Percentiles rank a stretch among this genome's conserved stretches.
Conservation (phyloP, 148 eudicot species). For the Dianthus caryophyllus region DNA sequence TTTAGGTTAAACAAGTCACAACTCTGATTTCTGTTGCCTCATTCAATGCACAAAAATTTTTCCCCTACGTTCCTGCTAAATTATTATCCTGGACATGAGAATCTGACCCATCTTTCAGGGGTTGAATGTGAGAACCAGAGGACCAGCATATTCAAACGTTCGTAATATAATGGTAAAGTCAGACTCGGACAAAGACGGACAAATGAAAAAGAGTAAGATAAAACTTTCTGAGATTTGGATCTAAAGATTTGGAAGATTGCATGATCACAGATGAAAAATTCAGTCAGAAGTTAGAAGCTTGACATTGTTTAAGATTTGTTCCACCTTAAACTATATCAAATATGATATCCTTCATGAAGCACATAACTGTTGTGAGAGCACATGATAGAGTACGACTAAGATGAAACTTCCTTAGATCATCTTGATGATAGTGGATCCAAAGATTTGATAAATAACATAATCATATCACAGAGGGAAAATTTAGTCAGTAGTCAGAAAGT, state of each 20-base stretch:
- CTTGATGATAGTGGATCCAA: neutral
- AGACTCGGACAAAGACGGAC: neutral
- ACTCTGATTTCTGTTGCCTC: neutral
- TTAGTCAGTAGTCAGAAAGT: neutral
- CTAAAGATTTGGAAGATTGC: too few species aligned
- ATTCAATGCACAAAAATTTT: neutral
- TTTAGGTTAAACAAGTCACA: neutral
- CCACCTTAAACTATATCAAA: too few species aligned
- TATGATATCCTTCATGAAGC: too few species aligned
- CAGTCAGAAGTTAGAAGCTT: too few species aligned
- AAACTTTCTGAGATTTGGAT: too few species aligned
- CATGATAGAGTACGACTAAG: too few species aligned
- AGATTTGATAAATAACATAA: conserved; percentile 3
- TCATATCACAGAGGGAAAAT: neutral
- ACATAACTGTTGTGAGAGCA: too few species aligned
- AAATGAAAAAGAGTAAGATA: too few species aligned
- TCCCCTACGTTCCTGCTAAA: neutral
- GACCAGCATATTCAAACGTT: neutral
- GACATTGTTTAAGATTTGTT: too few species aligned
- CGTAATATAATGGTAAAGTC: neutral
- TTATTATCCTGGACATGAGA: neutral
- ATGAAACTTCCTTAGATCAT: too few species aligned
- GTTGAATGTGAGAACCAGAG: neutral
- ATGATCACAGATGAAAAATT: too few species aligned
- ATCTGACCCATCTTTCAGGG: neutral